Percentiles rank a stretch among this genome's conserved stretches.
These are phyloP conservation scores for Cicer yamashitae DNA, from an alignment of 306 rosid genomes.

Conservation along the genomic window DNA sequence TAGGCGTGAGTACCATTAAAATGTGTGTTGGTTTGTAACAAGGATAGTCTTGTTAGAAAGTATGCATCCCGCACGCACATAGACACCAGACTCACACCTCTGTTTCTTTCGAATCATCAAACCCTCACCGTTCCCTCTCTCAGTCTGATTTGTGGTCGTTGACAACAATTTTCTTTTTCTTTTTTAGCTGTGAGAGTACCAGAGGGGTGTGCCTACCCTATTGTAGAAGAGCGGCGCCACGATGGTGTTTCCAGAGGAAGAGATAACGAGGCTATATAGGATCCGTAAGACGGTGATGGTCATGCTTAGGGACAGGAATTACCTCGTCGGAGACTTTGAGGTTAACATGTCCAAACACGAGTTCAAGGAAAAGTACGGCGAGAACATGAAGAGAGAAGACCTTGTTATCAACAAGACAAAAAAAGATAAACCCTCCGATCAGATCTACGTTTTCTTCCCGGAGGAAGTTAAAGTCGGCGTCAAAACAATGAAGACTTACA, in stretches of 20 bases:
- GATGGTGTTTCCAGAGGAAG: background rate
- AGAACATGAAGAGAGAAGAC: constrained; percentile 21
- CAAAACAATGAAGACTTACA: background rate
- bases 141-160: too few species aligned
- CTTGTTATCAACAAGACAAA: constrained; percentile 17
- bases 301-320: constrained; percentile 5
- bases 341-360: constrained; percentile 5
- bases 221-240: background rate
- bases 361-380: constrained; percentile 9
- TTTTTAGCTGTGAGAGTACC: too few species aligned
- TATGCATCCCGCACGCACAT: too few species aligned
- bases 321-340: constrained; percentile 21
- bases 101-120: too few species aligned
- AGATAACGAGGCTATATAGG: background rate
- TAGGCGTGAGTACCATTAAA: too few species aligned
- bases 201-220: too few species aligned
- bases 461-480: constrained; percentile 18
- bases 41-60: too few species aligned
- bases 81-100: too few species aligned
- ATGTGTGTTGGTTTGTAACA: too few species aligned
- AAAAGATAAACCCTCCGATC: constrained; percentile 14
- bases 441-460: constrained; percentile 18
- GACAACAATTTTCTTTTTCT: too few species aligned
- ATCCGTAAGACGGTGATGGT: constrained; percentile 17
- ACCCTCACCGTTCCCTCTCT: too few species aligned